phyloP scores from a whole-genome alignment of 257 asterid species.

The Henckelia pumila region DNA sequence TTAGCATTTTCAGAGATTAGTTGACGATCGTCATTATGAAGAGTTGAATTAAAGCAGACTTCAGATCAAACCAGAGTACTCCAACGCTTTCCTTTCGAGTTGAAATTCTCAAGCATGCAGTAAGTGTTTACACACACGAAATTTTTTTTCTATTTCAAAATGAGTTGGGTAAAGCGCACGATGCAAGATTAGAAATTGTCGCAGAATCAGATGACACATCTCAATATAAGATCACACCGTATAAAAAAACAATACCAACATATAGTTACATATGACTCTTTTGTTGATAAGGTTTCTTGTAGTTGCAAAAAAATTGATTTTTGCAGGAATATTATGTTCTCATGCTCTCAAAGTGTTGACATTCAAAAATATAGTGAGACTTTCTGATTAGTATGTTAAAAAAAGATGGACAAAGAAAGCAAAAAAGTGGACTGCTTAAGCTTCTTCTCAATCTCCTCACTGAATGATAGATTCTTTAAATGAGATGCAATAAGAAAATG shows the following conservation, averaged over 20 bases:
- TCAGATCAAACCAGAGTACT: background rate
- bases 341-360: background rate
- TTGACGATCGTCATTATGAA: background rate
- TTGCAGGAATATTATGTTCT: too few relatives aligned
- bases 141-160: background rate
- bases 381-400: background rate
- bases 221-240: too few relatives aligned
- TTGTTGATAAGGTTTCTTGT: background rate
- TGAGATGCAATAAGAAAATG: background rate
- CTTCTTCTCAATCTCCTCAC: background rate
- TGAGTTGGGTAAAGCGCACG: background rate
- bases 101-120: slow-evolving; percentile 1
- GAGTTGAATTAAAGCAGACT: background rate
- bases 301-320: background rate
- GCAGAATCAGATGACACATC: too few relatives aligned
- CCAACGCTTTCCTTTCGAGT: background rate
- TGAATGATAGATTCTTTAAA: background rate
- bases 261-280: too few relatives aligned
- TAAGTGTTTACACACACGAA: too few relatives aligned
- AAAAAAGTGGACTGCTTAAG: background rate
- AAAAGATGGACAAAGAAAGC: background rate
- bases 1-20: background rate
- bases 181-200: background rate
- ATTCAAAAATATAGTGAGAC: background rate
- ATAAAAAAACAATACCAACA: too few relatives aligned